Evolutionary conservation across 306 rosid species (phyloP).

Genomic region (Rosa multiflora): DNA sequence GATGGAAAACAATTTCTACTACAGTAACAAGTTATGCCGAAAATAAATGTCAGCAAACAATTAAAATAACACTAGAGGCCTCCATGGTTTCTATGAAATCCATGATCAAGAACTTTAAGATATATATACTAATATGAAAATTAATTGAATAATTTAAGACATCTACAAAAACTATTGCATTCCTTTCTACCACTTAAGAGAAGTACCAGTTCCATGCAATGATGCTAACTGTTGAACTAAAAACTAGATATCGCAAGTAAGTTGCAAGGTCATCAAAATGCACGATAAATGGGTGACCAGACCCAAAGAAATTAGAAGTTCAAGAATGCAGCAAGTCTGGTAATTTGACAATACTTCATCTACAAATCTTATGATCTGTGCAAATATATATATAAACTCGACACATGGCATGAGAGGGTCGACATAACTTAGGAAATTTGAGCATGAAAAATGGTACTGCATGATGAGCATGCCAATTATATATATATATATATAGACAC

Average conservation of each 20-base stretch:
- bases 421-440: too few species aligned
- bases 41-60: not conserved
- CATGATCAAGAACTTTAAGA: not conserved
- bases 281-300: not conserved
- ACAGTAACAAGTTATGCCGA: not conserved
- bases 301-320: not conserved
- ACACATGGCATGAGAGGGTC: too few species aligned
- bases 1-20: not conserved
- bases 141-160: too few species aligned
- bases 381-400: too few species aligned
- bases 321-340: not conserved
- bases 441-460: too few species aligned
- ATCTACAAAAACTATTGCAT: not conserved
- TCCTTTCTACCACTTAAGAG: not conserved
- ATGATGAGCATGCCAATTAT: too few species aligned
- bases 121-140: too few species aligned
- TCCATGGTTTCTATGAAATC: not conserved
- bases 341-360: not conserved
- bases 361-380: not conserved
- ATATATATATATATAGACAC: too few species aligned
- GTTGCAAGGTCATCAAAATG: not conserved
- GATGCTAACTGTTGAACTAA: not conserved
- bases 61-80: not conserved
- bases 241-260: not conserved
- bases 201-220: not conserved